A percentile compares a stretch with the other conserved stretches of the same genome.
phyloP scores from a whole-genome alignment of 2,329 filamentous ascomycete genomes.

The Ceratocystis cacaofunesta region DNA sequence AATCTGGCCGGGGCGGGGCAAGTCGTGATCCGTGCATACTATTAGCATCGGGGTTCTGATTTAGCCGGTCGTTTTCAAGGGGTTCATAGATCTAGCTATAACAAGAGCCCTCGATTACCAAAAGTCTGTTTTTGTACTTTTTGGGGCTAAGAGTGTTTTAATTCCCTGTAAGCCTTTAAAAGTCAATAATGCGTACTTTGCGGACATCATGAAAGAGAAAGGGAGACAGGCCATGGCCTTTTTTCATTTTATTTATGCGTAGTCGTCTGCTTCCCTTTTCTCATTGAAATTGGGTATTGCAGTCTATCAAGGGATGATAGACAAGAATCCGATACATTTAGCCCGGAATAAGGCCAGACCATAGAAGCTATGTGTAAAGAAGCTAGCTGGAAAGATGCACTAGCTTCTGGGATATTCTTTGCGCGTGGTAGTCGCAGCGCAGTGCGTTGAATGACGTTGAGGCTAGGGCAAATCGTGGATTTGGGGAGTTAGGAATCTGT shows the following conservation, averaged over 20 bases:
- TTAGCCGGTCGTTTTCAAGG: background rate
- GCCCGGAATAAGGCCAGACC: background rate
- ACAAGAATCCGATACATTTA: background rate
- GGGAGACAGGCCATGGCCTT: too few species aligned
- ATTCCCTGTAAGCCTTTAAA: too few species aligned
- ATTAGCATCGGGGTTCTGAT: background rate
- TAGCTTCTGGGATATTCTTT: background rate
- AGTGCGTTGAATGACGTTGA: too few species aligned
- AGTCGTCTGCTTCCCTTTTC: too few species aligned
- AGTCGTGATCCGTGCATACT: background rate
- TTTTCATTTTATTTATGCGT: too few species aligned
- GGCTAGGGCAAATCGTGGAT: too few species aligned
- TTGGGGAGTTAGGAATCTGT: background rate
- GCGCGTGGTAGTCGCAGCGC: background rate
- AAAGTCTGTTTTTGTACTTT: too few species aligned
- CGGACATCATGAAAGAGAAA: too few species aligned
- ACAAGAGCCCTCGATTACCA: background rate
- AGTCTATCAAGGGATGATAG: background rate
- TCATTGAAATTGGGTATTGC: background rate
- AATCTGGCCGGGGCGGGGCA: background rate
- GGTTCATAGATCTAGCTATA: background rate
- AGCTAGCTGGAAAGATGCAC: background rate
- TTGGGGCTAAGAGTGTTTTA: too few species aligned
- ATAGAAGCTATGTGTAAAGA: background rate
- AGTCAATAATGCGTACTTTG: too few species aligned